These are phyloP conservation scores for Alternaria sp. DNA, from an alignment of 2,329 filamentous ascomycete genomes.

Conservation along the genomic window DNA sequence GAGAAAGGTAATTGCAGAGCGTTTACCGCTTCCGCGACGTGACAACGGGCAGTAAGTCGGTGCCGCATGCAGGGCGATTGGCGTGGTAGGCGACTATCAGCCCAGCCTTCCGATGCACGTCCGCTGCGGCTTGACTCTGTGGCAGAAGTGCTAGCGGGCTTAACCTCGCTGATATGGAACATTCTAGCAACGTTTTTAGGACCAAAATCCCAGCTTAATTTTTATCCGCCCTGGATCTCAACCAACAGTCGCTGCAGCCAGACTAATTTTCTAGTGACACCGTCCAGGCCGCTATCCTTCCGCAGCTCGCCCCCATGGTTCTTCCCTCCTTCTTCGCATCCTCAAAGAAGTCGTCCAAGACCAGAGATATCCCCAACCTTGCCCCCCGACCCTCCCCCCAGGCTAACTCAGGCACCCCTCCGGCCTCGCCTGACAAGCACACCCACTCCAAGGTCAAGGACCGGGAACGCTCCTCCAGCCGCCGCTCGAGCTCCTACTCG, in stretches of 20 bases:
- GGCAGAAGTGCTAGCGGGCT: constrained; percentile 22
- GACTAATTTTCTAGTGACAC: constrained; percentile 41
- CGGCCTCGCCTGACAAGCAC: constrained; percentile 48
- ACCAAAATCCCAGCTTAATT: constrained; percentile 29
- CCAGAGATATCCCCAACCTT: constrained; percentile 30
- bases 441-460: constrained; percentile 41
- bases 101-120: constrained; percentile 33
- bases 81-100: constrained; percentile 13
- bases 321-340: constrained; percentile 47
- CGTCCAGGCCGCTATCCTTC: constrained; percentile 24
- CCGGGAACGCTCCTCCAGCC: constrained; percentile 34
- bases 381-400: constrained; percentile 28
- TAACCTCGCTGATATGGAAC: constrained; percentile 34
- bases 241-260: constrained; percentile 38
- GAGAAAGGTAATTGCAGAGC: neutral
- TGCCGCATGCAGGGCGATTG: constrained; percentile 14
- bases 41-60: neutral
- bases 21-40: neutral
- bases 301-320: constrained; percentile 41
- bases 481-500: constrained; percentile 41
- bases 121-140: constrained; percentile 26
- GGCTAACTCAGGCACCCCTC: constrained; percentile 40
- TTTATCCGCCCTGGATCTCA: constrained; percentile 33
- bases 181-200: constrained; percentile 40
- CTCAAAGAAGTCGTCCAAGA: constrained; percentile 45